phyloP scores from a whole-genome alignment of 2,329 filamentous ascomycete species.

The Epicoccum sorghinum region DNA sequence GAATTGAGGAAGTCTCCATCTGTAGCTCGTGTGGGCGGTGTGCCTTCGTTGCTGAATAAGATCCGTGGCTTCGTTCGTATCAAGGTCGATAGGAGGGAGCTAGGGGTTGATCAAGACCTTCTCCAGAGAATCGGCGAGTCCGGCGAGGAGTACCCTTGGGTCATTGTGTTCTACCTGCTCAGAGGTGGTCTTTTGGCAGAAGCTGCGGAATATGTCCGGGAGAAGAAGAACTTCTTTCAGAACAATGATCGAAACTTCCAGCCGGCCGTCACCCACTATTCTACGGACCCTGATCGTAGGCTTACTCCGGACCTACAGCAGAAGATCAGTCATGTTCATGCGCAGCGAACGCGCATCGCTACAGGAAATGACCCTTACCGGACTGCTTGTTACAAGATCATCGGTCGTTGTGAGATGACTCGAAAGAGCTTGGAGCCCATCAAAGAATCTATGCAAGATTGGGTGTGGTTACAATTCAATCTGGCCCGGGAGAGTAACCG shows the following conservation, averaged over 20 bases:
- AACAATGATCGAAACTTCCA: conserved; percentile 90
- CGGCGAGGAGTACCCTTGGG: conserved; percentile 86
- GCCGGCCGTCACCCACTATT: conserved; percentile 85
- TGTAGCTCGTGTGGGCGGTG: conserved; percentile 87
- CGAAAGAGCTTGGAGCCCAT: conserved; percentile 63
- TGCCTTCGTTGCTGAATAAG: conserved; percentile 86
- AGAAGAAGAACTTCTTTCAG: conserved; percentile 82
- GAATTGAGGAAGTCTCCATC: conserved; percentile 82
- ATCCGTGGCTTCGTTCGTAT: conserved; percentile 91
- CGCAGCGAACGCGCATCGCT: conserved; percentile 80
- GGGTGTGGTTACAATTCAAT: conserved; percentile 70
- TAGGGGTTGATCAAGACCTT: conserved; percentile 80
- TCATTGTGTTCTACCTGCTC: conserved; percentile 88
- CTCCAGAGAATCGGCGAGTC: conserved; percentile 71
- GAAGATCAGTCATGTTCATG: conserved; percentile 88
- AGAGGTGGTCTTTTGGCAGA: conserved; percentile 84
- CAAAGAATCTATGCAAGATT: conserved; percentile 67
- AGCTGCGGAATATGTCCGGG: conserved; percentile 83
- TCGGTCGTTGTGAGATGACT: conserved; percentile 74
- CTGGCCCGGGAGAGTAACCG: conserved; percentile 67
- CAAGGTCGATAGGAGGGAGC: conserved; percentile 77
- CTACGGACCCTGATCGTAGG: conserved; percentile 74
- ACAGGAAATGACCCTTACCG: conserved; percentile 92
- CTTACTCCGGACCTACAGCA: conserved; percentile 81
- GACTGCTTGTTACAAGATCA: conserved; percentile 97